Conservation (phyloP, 2,329 filamentous ascomycete genomes). For the Neofusicoccum sp. region DNA sequence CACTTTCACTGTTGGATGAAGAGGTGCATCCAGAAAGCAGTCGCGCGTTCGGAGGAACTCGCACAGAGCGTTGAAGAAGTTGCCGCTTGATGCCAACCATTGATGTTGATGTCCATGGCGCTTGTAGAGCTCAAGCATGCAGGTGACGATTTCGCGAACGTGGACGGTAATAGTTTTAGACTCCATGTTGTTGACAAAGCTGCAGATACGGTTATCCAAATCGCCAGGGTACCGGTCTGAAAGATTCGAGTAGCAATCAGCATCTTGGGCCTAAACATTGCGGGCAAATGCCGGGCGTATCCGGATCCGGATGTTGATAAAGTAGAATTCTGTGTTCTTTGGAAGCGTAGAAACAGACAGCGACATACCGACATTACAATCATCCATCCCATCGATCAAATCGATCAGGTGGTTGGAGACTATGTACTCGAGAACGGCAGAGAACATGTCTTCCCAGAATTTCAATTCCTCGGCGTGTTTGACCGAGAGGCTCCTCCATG, state of each 20-base stretch:
- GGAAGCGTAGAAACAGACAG: background rate
- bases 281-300: too few species aligned
- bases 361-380: constrained; percentile 8
- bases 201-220: constrained; percentile 20
- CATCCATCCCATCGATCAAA: constrained; percentile 19
- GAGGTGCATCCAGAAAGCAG: constrained; percentile 28
- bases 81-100: constrained; percentile 28
- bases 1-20: constrained; percentile 23
- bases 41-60: constrained; percentile 35
- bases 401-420: constrained; percentile 24
- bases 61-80: constrained; percentile 29
- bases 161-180: constrained; percentile 21
- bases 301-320: background rate
- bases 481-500: constrained; percentile 35
- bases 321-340: too few species aligned
- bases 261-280: too few species aligned
- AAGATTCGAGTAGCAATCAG: background rate
- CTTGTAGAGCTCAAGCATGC: constrained; percentile 30
- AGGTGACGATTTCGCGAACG: constrained; percentile 24
- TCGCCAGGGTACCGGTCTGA: constrained; percentile 2
- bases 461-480: constrained; percentile 30
- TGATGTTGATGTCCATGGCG: constrained; percentile 14
- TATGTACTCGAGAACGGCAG: constrained; percentile 23
- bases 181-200: constrained; percentile 19
- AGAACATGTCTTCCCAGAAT: constrained; percentile 33